phyloP scores from a whole-genome alignment of 2,329 filamentous ascomycete species.

The Pestalotiopsis sp. region DNA sequence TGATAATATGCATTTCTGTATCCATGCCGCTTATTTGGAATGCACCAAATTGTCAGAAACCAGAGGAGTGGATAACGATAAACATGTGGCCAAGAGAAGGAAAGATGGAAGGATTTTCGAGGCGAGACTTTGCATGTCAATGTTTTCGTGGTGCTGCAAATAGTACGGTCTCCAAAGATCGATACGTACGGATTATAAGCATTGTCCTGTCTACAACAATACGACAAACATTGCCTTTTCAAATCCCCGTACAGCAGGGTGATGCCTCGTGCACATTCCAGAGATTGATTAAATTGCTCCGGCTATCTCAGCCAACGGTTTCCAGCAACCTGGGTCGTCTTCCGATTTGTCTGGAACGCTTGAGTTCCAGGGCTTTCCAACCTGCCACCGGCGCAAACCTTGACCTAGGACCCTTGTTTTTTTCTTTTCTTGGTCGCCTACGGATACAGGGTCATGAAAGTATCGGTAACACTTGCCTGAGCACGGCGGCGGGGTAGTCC shows the following conservation, averaged over 20 bases:
- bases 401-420: background rate
- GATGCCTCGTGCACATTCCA: background rate
- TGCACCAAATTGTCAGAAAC: background rate
- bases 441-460: background rate
- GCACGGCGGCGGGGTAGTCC: background rate
- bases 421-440: background rate
- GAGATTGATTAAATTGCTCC: background rate
- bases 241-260: background rate
- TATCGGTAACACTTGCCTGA: background rate
- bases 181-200: too few species aligned
- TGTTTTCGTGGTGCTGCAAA: too few species aligned
- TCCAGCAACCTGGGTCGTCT: background rate
- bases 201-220: too few species aligned
- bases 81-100: too few species aligned
- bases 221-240: background rate
- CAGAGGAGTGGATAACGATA: too few species aligned
- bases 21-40: background rate
- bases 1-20: background rate
- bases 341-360: background rate
- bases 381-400: background rate
- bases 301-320: background rate
- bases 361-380: background rate
- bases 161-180: too few species aligned
- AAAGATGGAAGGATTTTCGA: too few species aligned
- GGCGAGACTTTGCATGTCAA: too few species aligned